Evolutionary conservation across 371 early-diverging fungal genomes (phyloP), one percentile per base, ranked within the genome.

Genomic region (Fennellomyces sp.): DNA sequence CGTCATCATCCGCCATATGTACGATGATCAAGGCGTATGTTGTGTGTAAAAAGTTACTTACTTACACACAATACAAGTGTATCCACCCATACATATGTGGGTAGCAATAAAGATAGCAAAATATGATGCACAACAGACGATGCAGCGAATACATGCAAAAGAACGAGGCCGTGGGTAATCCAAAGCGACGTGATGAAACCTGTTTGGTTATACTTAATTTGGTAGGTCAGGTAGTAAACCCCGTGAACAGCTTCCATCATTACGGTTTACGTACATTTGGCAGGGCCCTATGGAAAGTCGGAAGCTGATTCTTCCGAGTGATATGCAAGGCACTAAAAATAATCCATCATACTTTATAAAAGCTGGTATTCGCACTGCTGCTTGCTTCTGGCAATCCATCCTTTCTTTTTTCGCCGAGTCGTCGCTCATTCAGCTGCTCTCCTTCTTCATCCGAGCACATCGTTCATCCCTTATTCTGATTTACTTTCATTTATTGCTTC

Each of bases 401-500:
- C 28, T 39, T 61, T 53, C 47, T 36, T 57, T 47, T 42, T 42
- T 42, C 45, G 45, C 45, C 45, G 45, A 42, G 45, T 33, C n/a
- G 25, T 42, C n/a, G 25, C 23, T 21, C 7, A 13, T 23, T 23
- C n/a, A 21, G 2, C 10, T 3, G 5, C 45, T 10, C n/a, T 19
- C 21, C n/a, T 21, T 19, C 45, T 19, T 21, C 21, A 42, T 10
- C 45, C 7, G n/a, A 3, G n/a, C n/a, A 42, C 45, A 19, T n/a
- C 45, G 45, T 59, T 45, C 50, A 59, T 59, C 56, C 62, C 56
- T 39, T 23, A 35, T 55, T 52, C 56, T 48, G 48, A 61, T 61
- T 50, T 55, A 48, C 54, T 61, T 61, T 61, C 42, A 61, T 61
- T 61, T 61, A 56, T 61, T 61, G 38, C 27, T 55, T 49, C 50